phyloP scores from a whole-genome alignment of 805 yeast genomes.

The Torulaspora franciscae region DNA sequence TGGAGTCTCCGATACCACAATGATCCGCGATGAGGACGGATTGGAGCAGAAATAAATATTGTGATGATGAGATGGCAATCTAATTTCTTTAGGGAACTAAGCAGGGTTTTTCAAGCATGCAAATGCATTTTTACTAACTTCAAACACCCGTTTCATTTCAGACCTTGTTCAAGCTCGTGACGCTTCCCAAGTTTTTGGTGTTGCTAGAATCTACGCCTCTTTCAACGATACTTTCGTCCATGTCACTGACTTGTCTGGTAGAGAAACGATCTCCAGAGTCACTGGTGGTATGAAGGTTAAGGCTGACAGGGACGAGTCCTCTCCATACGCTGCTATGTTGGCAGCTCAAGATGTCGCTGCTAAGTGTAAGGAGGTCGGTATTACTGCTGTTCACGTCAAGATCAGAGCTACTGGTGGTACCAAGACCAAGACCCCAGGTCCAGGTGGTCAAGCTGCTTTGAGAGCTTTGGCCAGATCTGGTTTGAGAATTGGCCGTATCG shows the following conservation, averaged over 20 bases:
- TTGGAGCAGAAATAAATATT: background rate
- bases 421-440: slow-evolving; percentile 99
- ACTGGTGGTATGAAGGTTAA: slow-evolving; percentile 99
- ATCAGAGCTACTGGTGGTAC: slow-evolving; percentile 99
- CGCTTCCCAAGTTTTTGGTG: slow-evolving; percentile 99
- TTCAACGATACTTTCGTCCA: slow-evolving; percentile 99
- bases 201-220: slow-evolving; percentile 99
- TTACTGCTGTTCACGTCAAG: slow-evolving; percentile 98
- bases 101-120: slow-evolving; percentile 5
- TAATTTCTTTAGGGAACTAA: slow-evolving; percentile 16
- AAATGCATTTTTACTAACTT: slow-evolving; percentile 16
- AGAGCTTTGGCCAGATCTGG: slow-evolving; percentile 99
- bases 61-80: slow-evolving; percentile 4
- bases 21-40: background rate
- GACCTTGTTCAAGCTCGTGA: slow-evolving; percentile 70
- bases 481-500: slow-evolving; percentile 98
- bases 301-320: slow-evolving; percentile 99
- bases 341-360: slow-evolving; percentile 99
- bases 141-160: slow-evolving; percentile 28
- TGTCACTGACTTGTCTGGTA: slow-evolving; percentile 98
- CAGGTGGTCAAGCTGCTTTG: slow-evolving; percentile 99
- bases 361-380: slow-evolving; percentile 99
- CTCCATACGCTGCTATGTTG: slow-evolving; percentile 99
- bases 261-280: slow-evolving; percentile 99
- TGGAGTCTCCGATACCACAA: slow-evolving; percentile 2